These are phyloP conservation scores for Hysterium pulicare DNA, from an alignment of 2,329 filamentous ascomycete genomes.

Conservation along the genomic window DNA sequence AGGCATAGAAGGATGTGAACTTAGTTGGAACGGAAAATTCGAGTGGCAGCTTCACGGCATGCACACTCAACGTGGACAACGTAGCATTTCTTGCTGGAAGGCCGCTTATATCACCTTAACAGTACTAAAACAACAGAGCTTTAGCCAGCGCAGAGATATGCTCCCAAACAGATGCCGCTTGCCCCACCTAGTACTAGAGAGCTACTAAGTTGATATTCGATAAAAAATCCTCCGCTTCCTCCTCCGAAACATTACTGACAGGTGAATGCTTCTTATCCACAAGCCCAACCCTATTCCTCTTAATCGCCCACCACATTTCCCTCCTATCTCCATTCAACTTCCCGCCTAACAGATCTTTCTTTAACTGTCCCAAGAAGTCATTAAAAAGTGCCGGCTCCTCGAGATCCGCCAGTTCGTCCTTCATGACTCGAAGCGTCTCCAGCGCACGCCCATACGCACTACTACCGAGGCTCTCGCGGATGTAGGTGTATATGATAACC, in stretches of 20 bases:
- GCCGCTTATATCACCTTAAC: no score
- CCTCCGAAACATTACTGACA: conserved; percentile 62
- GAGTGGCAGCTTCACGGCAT: no score
- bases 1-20: no score
- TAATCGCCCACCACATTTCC: conserved; percentile 78
- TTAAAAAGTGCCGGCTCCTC: conserved; percentile 80
- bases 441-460: conserved; percentile 69
- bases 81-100: no score
- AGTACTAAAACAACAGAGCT: no score
- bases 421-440: conserved; percentile 74
- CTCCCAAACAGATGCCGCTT: no score
- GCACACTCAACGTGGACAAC: no score
- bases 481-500: conserved; percentile 63
- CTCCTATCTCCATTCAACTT: conserved; percentile 71
- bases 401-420: conserved; percentile 69
- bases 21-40: no score
- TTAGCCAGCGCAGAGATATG: no score
- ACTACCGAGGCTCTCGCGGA: conserved; percentile 72
- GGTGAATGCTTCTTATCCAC: conserved; percentile 64
- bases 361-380: conserved; percentile 66
- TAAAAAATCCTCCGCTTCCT: conserved; percentile 60
- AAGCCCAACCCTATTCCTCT: conserved; percentile 66
- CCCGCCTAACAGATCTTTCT: conserved; percentile 65
- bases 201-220: no score
- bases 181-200: no score